phyloP scores from a whole-genome alignment of 148 eudicot genomes.

The Rhododendron ferrugineum region DNA sequence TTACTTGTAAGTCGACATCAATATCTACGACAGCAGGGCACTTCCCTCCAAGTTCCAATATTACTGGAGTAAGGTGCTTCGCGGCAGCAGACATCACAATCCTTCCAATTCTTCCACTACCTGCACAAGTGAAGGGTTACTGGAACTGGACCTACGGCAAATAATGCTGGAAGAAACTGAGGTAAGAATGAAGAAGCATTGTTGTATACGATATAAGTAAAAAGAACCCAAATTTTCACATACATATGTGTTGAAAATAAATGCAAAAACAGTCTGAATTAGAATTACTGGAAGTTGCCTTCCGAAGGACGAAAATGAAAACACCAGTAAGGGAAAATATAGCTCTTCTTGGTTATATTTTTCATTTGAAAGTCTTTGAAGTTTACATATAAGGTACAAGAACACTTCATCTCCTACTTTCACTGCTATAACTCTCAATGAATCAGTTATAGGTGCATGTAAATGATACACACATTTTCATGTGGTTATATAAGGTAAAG shows the following conservation, averaged over 20 bases:
- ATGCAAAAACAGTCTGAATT: neutral
- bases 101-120: constrained; percentile 58
- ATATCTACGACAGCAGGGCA: constrained; percentile 61
- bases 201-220: neutral
- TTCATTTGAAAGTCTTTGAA: neutral
- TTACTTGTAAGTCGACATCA: constrained; percentile 44
- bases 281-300: neutral
- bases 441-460: neutral
- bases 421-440: neutral
- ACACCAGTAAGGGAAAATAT: neutral
- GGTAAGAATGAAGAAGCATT: neutral
- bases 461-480: neutral
- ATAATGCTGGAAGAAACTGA: neutral
- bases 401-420: neutral
- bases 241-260: neutral
- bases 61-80: constrained; percentile 63
- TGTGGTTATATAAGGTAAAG: neutral
- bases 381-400: neutral
- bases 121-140: constrained; percentile 18
- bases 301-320: neutral
- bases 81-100: constrained; percentile 75
- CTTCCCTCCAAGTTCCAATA: constrained; percentile 72
- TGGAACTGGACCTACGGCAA: no score
- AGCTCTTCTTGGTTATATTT: no score
- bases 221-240: neutral